Percentiles rank a stretch among this genome's conserved stretches.
Evolutionary conservation across 176 grass and related monocot genomes (phyloP).

Genomic region (Triticum aestivum): IWGSC_CS_RefSeq_v2.1 NC_057803.1:616691278-616691777

Average conservation of each 20-base stretch:
- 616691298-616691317: not conserved
- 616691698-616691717: slow-evolving; percentile 63
- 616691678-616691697: not conserved
- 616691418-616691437: not conserved
- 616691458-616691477: not conserved
- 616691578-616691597: not conserved
- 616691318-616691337: not conserved
- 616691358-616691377: not conserved
- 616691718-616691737: slow-evolving; percentile 88
- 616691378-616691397: not conserved
- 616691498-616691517: not conserved
- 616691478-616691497: not conserved
- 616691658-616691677: not conserved
- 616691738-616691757: slow-evolving; percentile 98
- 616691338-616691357: not conserved
- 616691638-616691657: not conserved
- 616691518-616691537: not conserved
- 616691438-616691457: not conserved
- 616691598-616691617: not conserved
- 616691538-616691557: not conserved
- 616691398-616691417: too few relatives aligned
- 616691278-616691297: not conserved
- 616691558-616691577: not conserved
- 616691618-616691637: not conserved
- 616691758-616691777: slow-evolving; percentile 86